phyloP scores from a whole-genome alignment of 208 protist species.

The Acanthamoeba castellanii region DNA sequence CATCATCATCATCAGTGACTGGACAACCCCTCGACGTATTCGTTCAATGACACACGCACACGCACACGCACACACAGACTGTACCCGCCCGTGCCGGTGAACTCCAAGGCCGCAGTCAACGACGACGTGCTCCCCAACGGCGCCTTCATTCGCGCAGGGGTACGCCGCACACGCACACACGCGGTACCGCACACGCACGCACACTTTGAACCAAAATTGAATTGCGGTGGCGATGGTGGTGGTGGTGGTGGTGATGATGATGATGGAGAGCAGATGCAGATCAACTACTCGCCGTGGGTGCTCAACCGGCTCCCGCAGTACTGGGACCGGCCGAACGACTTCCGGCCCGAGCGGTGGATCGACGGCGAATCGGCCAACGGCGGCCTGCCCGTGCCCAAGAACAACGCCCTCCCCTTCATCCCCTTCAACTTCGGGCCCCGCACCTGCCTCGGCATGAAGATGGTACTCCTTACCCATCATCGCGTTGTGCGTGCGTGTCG shows the following conservation, averaged over 20 bases:
- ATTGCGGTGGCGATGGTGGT: no score
- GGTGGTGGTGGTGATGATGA: no score
- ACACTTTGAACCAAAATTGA: no score
- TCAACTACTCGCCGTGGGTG: slow-evolving; percentile 47
- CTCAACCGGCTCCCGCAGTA: slow-evolving; percentile 13
- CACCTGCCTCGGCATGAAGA: slow-evolving; percentile 72
- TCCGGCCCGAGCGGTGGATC: slow-evolving; percentile 58
- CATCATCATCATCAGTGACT: not conserved
- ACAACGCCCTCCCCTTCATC: slow-evolving; percentile 56
- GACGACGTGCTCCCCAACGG: slow-evolving; percentile 52
- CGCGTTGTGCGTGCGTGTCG: not conserved
- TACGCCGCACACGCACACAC: not conserved
- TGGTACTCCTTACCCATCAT: not conserved
- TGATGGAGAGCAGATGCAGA: not conserved
- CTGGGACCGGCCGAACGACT: slow-evolving; percentile 21
- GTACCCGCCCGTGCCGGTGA: slow-evolving; percentile 61
- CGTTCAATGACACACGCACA: no score
- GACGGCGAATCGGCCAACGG: not conserved
- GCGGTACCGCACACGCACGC: not conserved
- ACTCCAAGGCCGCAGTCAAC: slow-evolving; percentile 8
- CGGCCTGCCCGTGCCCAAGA: not conserved
- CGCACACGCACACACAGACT: not conserved
- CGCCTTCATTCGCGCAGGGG: not conserved
- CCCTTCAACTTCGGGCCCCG: slow-evolving; percentile 68
- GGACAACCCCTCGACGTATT: no score